phyloP scores from a whole-genome alignment of 306 rosid genomes.

The Acacia melanoxylon region DNA sequence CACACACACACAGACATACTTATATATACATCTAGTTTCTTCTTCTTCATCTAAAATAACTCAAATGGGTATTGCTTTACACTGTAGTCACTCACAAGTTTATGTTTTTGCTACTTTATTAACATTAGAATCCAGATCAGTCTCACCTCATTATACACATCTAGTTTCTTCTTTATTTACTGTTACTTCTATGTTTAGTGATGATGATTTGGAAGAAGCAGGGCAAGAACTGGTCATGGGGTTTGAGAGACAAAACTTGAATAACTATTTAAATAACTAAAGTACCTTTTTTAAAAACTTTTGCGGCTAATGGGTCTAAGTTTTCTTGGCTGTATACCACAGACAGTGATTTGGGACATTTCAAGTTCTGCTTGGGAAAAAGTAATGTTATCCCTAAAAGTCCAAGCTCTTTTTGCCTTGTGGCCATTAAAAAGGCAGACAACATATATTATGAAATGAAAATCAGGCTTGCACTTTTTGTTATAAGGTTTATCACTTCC shows the following conservation, averaged over 20 bases:
- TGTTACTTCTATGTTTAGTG: constrained; percentile 13
- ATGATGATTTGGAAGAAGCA: constrained; percentile 32
- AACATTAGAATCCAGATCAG: background rate
- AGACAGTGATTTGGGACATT: constrained; percentile 24
- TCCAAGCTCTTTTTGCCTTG: constrained; percentile 33
- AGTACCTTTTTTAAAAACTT: constrained; percentile 11
- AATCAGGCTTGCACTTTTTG: constrained; percentile 6
- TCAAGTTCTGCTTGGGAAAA: constrained; percentile 26
- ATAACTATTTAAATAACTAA: constrained; percentile 4
- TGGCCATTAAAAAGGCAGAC: constrained; percentile 67
- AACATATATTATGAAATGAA: constrained; percentile 24
- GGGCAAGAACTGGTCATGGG: constrained; percentile 5
- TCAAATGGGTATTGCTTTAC: background rate
- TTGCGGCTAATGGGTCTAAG: constrained; percentile 27
- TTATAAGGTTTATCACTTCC: constrained; percentile 23
- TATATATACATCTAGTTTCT: background rate
- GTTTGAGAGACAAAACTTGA: constrained; percentile 34
- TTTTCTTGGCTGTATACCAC: constrained; percentile 22
- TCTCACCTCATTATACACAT: background rate
- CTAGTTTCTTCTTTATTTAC: background rate
- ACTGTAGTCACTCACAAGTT: background rate
- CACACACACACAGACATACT: background rate
- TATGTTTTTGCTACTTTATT: background rate
- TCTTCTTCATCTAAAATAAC: background rate
- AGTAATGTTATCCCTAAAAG: constrained; percentile 39